Evolutionary conservation across 129 eudicot genomes (phyloP).

Genomic region (Flaveria robusta): DNA sequence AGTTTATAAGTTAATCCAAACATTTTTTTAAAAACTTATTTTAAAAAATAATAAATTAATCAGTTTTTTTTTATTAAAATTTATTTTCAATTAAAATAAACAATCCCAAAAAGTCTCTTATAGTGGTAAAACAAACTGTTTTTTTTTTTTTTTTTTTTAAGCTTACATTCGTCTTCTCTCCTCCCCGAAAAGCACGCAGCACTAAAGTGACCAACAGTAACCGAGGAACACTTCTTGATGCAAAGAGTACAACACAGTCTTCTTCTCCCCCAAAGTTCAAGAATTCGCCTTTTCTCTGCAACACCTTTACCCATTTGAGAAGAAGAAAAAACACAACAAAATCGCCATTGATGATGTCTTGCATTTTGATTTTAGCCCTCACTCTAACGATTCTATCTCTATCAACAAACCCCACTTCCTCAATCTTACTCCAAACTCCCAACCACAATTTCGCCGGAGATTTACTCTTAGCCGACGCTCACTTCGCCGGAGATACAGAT

Average conservation of each 20-base stretch:
- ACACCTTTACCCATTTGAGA: slow-evolving; percentile 29
- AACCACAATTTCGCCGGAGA: slow-evolving; percentile 32
- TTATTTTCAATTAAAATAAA: too few relatives aligned
- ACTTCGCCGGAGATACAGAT: slow-evolving; percentile 30
- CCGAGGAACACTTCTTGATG: slow-evolving; percentile 6
- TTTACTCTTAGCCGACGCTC: slow-evolving; percentile 60
- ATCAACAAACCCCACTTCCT: slow-evolving; percentile 28
- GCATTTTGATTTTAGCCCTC: slow-evolving; percentile 18
- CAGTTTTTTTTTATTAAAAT: too few relatives aligned
- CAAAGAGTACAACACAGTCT: background rate
- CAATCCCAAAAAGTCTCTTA: too few relatives aligned
- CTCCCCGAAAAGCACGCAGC: too few relatives aligned
- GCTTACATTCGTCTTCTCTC: too few relatives aligned
- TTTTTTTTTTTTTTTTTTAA: too few relatives aligned
- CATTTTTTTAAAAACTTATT: too few relatives aligned
- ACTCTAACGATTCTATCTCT: slow-evolving; percentile 39
- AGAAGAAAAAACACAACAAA: slow-evolving; percentile 6
- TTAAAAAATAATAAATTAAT: too few relatives aligned
- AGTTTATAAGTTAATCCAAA: too few relatives aligned
- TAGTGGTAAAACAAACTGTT: too few relatives aligned
- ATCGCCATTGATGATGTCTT: slow-evolving; percentile 27
- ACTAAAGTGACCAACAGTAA: too few relatives aligned
- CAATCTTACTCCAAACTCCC: slow-evolving; percentile 38
- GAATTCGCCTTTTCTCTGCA: background rate
- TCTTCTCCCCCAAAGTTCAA: slow-evolving; percentile 21